A percentile compares a stretch with the other conserved stretches of the same genome.
Evolutionary conservation across 805 yeast species (phyloP).

Genomic region (Candida parachauliodes): DNA sequence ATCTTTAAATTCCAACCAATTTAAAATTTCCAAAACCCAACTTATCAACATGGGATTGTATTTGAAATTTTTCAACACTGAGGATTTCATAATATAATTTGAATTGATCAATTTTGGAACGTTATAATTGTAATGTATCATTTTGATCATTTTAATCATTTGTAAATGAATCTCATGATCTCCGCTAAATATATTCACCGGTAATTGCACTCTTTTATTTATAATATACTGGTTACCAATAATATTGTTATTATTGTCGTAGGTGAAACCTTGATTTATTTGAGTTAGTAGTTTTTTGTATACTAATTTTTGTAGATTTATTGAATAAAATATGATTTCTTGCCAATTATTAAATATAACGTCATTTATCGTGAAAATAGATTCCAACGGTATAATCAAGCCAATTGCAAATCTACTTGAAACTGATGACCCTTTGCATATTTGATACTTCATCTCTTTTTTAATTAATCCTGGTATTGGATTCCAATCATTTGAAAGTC

Average conservation of each 20-base stretch:
- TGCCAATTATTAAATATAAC: slow-evolving; percentile 49
- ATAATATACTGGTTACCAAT: slow-evolving; percentile 16
- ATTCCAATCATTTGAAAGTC: slow-evolving; percentile 29
- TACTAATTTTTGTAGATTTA: slow-evolving; percentile 37
- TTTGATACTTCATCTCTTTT: slow-evolving; percentile 14
- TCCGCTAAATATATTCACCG: slow-evolving; percentile 35
- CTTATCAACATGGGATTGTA: slow-evolving; percentile 38
- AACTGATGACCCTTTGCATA: slow-evolving; percentile 10
- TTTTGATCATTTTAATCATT: slow-evolving; percentile 32
- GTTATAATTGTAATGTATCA: slow-evolving; percentile 38
- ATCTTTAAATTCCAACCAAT: slow-evolving; percentile 57
- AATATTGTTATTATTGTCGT: slow-evolving; percentile 6
- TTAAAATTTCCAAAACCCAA: slow-evolving; percentile 51
- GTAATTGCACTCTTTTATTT: slow-evolving; percentile 36
- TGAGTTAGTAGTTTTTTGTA: slow-evolving; percentile 32
- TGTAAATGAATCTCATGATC: slow-evolving; percentile 42
- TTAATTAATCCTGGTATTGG: slow-evolving; percentile 40
- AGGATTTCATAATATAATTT: slow-evolving; percentile 32
- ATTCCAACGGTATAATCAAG: slow-evolving; percentile 44
- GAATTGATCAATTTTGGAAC: slow-evolving; percentile 45
- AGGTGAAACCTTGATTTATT: slow-evolving; percentile 14
- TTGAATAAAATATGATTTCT: slow-evolving; percentile 38
- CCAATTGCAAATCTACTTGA: slow-evolving; percentile 47
- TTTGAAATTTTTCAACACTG: slow-evolving; percentile 10
- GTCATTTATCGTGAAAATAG: slow-evolving; percentile 28